Conservation (phyloP, 345 rosid genomes). For the Microthlaspi erraticum region DNA sequence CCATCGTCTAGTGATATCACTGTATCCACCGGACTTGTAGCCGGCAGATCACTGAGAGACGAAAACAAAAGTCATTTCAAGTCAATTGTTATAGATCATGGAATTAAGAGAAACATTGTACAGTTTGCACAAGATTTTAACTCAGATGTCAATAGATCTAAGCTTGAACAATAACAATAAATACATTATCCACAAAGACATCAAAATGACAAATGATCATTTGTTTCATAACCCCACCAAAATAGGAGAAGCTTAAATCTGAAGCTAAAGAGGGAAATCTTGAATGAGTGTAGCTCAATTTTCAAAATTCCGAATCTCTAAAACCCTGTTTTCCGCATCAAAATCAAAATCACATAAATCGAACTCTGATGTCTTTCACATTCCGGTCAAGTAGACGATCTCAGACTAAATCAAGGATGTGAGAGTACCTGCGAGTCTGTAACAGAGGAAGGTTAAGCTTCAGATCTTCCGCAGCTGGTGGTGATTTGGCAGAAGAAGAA, state of each 20-base stretch:
- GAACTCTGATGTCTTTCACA: too few species aligned
- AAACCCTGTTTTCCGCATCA: not conserved
- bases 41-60: slow-evolving; percentile 52
- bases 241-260: slow-evolving; percentile 24
- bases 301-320: not conserved
- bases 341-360: not conserved
- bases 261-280: slow-evolving; percentile 3
- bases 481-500: not conserved
- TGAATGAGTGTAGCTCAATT: too few species aligned
- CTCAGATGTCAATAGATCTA: slow-evolving; percentile 27
- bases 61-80: slow-evolving; percentile 18
- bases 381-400: too few species aligned
- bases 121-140: not conserved
- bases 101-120: too few species aligned
- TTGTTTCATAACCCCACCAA: slow-evolving; percentile 32
- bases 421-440: slow-evolving; percentile 38
- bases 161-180: slow-evolving; percentile 3
- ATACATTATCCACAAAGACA: slow-evolving; percentile 6
- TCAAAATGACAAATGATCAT: slow-evolving; percentile 20
- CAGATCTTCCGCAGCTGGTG: slow-evolving; percentile 29
- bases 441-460: slow-evolving; percentile 40
- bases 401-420: slow-evolving; percentile 5
- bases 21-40: slow-evolving; percentile 42
- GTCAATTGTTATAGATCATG: slow-evolving; percentile 19
- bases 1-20: slow-evolving; percentile 51